A percentile compares a stretch with the other conserved stretches of the same genome.
phyloP scores from a whole-genome alignment of 129 eudicot genomes.

The Apium graveolens region DNA sequence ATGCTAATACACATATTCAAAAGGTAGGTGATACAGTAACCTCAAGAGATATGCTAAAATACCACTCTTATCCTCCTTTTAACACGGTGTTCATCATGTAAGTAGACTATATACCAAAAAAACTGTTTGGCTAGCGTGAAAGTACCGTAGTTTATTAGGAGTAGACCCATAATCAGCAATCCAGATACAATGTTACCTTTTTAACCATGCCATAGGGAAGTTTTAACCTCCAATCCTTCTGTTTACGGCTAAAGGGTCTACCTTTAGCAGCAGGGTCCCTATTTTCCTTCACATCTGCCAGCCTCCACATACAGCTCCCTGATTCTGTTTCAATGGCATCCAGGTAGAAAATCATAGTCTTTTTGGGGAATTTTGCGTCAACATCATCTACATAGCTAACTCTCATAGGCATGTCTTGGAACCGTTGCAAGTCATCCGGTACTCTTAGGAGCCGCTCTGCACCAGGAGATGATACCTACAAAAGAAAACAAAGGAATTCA shows the following conservation, averaged over 20 bases:
- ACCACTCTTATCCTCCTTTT: not conserved
- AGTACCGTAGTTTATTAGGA: not conserved
- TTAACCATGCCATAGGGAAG: conserved; percentile 44
- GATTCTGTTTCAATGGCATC: conserved; percentile 59
- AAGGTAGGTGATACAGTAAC: not conserved
- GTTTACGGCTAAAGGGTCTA: conserved; percentile 73
- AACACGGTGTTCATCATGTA: not conserved
- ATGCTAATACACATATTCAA: not conserved
- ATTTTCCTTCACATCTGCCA: conserved; percentile 88
- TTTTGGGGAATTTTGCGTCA: conserved; percentile 27
- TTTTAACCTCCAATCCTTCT: conserved; percentile 67
- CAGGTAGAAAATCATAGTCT: conserved; percentile 46
- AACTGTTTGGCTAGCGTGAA: not conserved
- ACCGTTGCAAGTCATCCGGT: conserved; percentile 75
- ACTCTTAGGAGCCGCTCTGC: conserved; percentile 75
- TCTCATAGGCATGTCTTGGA: conserved; percentile 74
- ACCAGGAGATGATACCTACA: conserved; percentile 87
- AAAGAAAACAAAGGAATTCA: not conserved
- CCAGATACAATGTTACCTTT: conserved; percentile 51
- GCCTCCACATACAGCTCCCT: conserved; percentile 59
- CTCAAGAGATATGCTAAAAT: not conserved
- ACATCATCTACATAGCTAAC: conserved; percentile 46
- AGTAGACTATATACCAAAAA: not conserved
- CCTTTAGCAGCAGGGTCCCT: conserved; percentile 72
- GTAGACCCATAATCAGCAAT: conserved; percentile 22